These are phyloP conservation scores for Cladosporium halotolerans DNA, from an alignment of 2,329 filamentous ascomycete genomes.

Conservation along the genomic window DNA sequence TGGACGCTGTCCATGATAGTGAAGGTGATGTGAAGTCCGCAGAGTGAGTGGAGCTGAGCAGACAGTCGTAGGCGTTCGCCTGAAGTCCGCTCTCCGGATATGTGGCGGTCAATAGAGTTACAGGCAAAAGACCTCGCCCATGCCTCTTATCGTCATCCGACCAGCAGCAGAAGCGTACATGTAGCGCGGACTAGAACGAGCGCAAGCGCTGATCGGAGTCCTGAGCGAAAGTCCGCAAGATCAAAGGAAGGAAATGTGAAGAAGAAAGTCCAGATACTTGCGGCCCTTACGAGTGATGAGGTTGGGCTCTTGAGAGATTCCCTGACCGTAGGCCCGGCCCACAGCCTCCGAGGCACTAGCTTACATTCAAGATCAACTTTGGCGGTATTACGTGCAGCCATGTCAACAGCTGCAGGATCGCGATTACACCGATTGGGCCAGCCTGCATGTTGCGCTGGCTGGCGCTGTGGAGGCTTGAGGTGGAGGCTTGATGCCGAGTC, in stretches of 20 bases:
- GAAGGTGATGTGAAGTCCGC: not conserved
- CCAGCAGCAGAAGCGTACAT: no score
- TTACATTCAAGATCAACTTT: not conserved
- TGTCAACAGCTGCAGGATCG: not conserved
- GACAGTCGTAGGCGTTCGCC: not conserved
- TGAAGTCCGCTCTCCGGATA: not conserved
- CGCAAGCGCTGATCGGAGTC: no score
- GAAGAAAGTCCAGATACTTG: no score
- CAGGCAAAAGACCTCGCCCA: no score
- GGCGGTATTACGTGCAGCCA: not conserved
- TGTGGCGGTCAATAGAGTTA: no score
- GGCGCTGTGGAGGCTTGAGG: not conserved
- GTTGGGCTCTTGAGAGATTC: no score
- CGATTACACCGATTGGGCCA: conserved; percentile 5
- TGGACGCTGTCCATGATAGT: not conserved
- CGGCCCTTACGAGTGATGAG: no score
- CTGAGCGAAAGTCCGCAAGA: no score
- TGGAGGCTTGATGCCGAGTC: not conserved
- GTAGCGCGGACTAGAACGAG: no score
- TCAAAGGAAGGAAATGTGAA: no score
- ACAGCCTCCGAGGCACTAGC: not conserved
- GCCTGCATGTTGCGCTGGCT: conserved; percentile 11
- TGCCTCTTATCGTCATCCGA: no score
- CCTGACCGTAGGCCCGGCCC: not conserved
- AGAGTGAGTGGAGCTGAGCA: not conserved